Evolutionary conservation across 2,329 filamentous ascomycete genomes (phyloP).

Genomic region (Botrytis squamosa): DNA sequence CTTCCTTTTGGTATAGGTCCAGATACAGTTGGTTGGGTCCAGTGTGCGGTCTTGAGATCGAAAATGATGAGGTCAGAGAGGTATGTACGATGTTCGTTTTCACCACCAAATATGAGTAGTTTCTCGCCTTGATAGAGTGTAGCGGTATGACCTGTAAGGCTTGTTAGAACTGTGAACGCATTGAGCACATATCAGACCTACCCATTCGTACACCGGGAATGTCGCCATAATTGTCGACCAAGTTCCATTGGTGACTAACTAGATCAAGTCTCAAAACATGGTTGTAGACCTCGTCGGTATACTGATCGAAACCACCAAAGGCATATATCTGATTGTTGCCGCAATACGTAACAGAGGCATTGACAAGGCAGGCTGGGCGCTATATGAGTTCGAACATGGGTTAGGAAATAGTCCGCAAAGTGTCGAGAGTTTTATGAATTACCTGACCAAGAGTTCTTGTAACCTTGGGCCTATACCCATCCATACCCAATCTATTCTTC

Average conservation of each 20-base stretch:
- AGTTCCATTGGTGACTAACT: slow-evolving; percentile 83
- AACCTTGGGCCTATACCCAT: slow-evolving; percentile 82
- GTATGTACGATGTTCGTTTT: slow-evolving; percentile 96
- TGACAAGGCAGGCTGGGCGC: slow-evolving; percentile 89
- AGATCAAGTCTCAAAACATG: slow-evolving; percentile 90
- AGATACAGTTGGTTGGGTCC: slow-evolving; percentile 86
- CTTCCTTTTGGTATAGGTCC: slow-evolving; percentile 85
- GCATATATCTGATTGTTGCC: slow-evolving; percentile 97
- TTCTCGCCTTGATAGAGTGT: slow-evolving; percentile 93
- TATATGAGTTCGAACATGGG: neutral
- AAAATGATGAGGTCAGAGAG: slow-evolving; percentile 95
- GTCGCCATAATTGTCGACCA: slow-evolving; percentile 98
- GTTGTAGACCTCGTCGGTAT: slow-evolving; percentile 98
- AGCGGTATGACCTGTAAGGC: slow-evolving; percentile 77
- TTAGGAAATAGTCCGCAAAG: slow-evolving; percentile 10
- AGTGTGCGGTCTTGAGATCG: slow-evolving; percentile 89
- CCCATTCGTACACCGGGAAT: slow-evolving; percentile 97
- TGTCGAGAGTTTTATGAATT: neutral
- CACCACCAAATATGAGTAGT: slow-evolving; percentile 93
- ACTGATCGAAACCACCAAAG: slow-evolving; percentile 97
- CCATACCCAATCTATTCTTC: slow-evolving; percentile 61
- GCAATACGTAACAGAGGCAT: slow-evolving; percentile 98
- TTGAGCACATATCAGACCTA: slow-evolving; percentile 43
- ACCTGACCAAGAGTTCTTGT: slow-evolving; percentile 70
- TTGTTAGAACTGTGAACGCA: neutral